These are phyloP conservation scores for Penicillium nordicum DNA, from an alignment of 2,329 filamentous ascomycete species.

Conservation along the genomic window DNA sequence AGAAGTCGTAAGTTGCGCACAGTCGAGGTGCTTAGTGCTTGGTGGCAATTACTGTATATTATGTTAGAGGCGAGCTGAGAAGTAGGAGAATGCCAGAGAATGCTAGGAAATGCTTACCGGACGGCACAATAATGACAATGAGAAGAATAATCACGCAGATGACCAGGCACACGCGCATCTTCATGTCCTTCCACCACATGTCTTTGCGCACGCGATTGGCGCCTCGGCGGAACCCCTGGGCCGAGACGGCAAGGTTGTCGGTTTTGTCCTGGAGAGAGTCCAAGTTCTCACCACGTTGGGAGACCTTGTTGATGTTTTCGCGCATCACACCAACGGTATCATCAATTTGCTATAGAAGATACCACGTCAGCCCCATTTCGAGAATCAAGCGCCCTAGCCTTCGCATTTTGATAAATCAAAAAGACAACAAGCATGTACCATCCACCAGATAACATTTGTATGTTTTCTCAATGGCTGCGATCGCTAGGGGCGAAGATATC, in stretches of 20 bases:
- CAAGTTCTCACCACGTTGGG: constrained; percentile 83
- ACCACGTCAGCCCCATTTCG: constrained; percentile 19
- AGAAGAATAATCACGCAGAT: constrained; percentile 87
- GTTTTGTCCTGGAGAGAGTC: constrained; percentile 89
- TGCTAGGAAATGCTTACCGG: constrained; percentile 60
- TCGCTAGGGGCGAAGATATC: constrained; percentile 2
- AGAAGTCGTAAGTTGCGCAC: constrained; percentile 29
- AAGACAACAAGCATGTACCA: neutral
- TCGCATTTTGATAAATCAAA: neutral
- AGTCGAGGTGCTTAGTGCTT: constrained; percentile 36
- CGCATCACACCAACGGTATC: constrained; percentile 93
- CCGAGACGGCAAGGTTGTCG: constrained; percentile 86
- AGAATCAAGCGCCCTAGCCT: neutral
- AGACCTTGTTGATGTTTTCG: constrained; percentile 96
- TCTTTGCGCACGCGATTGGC: constrained; percentile 95
- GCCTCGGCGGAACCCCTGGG: constrained; percentile 91
- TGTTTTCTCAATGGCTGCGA: neutral
- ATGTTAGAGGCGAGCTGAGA: constrained; percentile 15
- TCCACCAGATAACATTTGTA: neutral
- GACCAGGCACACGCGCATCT: constrained; percentile 98
- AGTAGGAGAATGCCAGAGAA: no score
- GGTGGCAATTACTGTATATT: constrained; percentile 42
- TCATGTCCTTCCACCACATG: constrained; percentile 99
- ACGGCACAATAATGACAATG: constrained; percentile 82
- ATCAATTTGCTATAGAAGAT: constrained; percentile 77